phyloP scores from a whole-genome alignment of 2,329 filamentous ascomycete genomes.

The Diaporthe amygdali region DNA sequence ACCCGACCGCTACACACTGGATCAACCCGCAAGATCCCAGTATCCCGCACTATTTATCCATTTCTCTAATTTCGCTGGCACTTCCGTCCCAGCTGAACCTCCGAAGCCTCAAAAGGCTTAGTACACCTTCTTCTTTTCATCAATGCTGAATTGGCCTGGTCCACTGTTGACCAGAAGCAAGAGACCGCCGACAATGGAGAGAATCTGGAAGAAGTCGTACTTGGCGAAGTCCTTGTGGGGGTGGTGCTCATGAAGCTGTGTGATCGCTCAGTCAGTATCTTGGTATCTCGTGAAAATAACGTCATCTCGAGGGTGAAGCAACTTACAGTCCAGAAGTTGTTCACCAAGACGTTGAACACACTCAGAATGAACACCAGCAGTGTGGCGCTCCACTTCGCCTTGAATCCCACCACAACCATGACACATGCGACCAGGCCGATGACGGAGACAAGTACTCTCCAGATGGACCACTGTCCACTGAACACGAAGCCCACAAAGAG shows the following conservation, averaged over 20 bases:
- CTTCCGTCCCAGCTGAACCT: not conserved
- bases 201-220: slow-evolving; percentile 99
- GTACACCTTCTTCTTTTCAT: slow-evolving; percentile 99
- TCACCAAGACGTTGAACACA: slow-evolving; percentile 95
- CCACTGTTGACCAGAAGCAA: slow-evolving; percentile 98
- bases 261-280: slow-evolving; percentile 32
- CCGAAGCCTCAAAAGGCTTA: slow-evolving; percentile 45
- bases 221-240: slow-evolving; percentile 99
- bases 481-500: slow-evolving; percentile 97
- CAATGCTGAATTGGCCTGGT: slow-evolving; percentile 95
- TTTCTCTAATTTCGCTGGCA: not conserved
- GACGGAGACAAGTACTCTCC: slow-evolving; percentile 82
- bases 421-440: slow-evolving; percentile 90
- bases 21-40: slow-evolving; percentile 2
- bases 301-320: not conserved
- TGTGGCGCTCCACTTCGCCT: slow-evolving; percentile 98
- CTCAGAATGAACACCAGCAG: slow-evolving; percentile 94
- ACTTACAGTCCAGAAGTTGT: slow-evolving; percentile 99
- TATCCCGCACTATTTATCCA: slow-evolving; percentile 11
- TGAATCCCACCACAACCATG: slow-evolving; percentile 99
- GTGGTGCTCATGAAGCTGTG: slow-evolving; percentile 91
- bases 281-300: not conserved
- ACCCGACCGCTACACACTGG: slow-evolving; percentile 4
- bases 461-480: slow-evolving; percentile 89
- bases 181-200: slow-evolving; percentile 97